Evolutionary conservation across 139 green algal species (phyloP).

Genomic region (Tetradesmus obliquus): DNA sequence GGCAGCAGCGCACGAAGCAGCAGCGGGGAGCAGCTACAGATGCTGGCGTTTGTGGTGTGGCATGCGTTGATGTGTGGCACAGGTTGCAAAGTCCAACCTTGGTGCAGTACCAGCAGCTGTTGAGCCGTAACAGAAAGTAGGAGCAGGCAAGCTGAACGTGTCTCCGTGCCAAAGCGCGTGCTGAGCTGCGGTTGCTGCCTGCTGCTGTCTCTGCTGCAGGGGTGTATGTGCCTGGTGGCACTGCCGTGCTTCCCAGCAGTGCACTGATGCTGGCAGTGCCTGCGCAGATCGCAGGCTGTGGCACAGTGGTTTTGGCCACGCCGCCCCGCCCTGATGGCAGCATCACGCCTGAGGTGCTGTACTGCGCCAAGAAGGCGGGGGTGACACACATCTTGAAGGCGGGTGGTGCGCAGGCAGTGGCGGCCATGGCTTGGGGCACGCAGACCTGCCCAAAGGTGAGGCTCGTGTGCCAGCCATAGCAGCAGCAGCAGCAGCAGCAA

Average conservation of each 20-base stretch:
- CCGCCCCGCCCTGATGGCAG: constrained; percentile 74
- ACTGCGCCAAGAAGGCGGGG: constrained; percentile 95
- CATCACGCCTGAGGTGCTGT: constrained; percentile 89
- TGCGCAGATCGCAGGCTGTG: constrained; percentile 88
- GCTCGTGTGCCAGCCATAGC: constrained; percentile 11
- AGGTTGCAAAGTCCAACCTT: no score
- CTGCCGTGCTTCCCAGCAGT: constrained; percentile 94
- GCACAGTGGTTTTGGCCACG: constrained; percentile 96
- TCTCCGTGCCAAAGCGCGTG: no score
- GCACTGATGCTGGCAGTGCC: constrained; percentile 98
- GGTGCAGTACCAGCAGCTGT: no score
- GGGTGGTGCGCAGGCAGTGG: constrained; percentile 95
- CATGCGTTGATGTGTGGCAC: no score
- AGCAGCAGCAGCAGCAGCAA: neutral
- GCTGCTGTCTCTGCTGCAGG: constrained; percentile 56
- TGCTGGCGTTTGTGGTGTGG: no score
- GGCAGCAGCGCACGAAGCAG: neutral
- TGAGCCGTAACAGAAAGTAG: no score
- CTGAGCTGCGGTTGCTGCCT: neutral
- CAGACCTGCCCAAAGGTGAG: constrained; percentile 91
- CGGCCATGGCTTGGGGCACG: constrained; percentile 97
- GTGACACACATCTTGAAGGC: constrained; percentile 97
- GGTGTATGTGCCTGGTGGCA: constrained; percentile 98
- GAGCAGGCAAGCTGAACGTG: no score
- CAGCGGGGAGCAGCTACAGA: neutral